Base-by-base conservation (phyloP, 176 grass and related monocot genomes). In the Oryza brachyantha region DNA sequence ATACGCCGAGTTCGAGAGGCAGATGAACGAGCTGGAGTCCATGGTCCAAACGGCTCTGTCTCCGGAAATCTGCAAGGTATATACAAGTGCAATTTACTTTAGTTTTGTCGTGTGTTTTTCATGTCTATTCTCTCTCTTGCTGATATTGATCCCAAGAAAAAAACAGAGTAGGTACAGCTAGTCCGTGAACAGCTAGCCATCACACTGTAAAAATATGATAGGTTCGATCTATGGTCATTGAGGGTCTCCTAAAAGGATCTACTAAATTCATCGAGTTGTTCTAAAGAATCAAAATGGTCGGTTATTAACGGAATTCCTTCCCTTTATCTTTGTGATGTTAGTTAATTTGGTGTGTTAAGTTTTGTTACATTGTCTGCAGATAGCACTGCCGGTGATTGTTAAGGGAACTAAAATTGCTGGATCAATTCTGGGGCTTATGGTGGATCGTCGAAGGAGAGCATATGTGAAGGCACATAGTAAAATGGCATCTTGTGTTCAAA, bases 341-440 rank as follows among this genome's bases (percentile, higher is more conserved):
- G 8, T 39, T 41, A 41, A 41, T 12, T 41, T 41, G 39, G 39
- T 41, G 39, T 41, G 39, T 41, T 41, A n/a, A n/a, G n/a, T n/a
- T 12, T 41, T 41, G 39, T 41, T 41, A 10, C 39, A 11, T 41
- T 41, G 39, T 2, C 38, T 39, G 39, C 39, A 41, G 39, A 41
- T 41, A 11, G 39, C 39, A 41, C 12, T 41, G 2, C 80, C 70
- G 1, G 17, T 5, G 29, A 74, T 74, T 14, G 10, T 31, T 38
- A 17, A 36, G 27, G 43, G 14, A 25, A 54, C 25, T 16, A 9
- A 66, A 9, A 14, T 41, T 10, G 26, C 70, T 0, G 48, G 28
- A 38, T 59, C 72, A 8, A 76, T 84, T 27, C 52, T 70, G 13
- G 36, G 28, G 7, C 54, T 84, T 10, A 48, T 84, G 82, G 38